These are phyloP conservation scores for Panellus pusillus DNA, from an alignment of 768 basidiomycete genomes.

Conservation along the genomic window DNA sequence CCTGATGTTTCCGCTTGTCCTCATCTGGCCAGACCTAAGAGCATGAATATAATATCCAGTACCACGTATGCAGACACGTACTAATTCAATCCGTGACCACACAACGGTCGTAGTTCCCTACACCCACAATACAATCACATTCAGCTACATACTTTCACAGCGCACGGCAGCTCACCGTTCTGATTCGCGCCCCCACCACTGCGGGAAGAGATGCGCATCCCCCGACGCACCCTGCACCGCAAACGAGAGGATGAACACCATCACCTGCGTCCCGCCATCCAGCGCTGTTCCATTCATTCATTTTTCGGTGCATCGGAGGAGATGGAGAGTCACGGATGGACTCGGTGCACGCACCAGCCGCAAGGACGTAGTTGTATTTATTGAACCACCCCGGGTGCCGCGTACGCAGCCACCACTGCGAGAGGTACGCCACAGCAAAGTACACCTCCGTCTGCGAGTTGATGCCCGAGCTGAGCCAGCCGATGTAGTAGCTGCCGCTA, in stretches of 20 bases:
- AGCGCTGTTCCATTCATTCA: slow-evolving; percentile 20
- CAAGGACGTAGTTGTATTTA: slow-evolving; percentile 43
- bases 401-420: slow-evolving; percentile 48
- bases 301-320: no score
- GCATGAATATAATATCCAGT: no score
- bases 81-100: slow-evolving; percentile 11
- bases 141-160: background rate
- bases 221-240: slow-evolving; percentile 54
- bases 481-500: slow-evolving; percentile 41
- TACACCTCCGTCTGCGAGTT: slow-evolving; percentile 44
- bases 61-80: no score
- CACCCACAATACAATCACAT: background rate
- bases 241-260: slow-evolving; percentile 54
- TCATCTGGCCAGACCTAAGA: no score
- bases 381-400: slow-evolving; percentile 48
- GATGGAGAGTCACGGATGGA: no score
- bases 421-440: slow-evolving; percentile 43
- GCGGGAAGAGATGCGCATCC: slow-evolving; percentile 47
- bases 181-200: slow-evolving; percentile 64
- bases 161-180: slow-evolving; percentile 38
- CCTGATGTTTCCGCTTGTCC: no score
- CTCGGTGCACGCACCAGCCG: slow-evolving; percentile 26
- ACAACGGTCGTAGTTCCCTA: slow-evolving; percentile 41
- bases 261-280: slow-evolving; percentile 47
- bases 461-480: slow-evolving; percentile 51